Percentiles rank a stretch among this genome's conserved stretches.
These are phyloP conservation scores for Fusarium gaditjirri DNA, from an alignment of 2,329 filamentous ascomycete species.

Conservation along the genomic window DNA sequence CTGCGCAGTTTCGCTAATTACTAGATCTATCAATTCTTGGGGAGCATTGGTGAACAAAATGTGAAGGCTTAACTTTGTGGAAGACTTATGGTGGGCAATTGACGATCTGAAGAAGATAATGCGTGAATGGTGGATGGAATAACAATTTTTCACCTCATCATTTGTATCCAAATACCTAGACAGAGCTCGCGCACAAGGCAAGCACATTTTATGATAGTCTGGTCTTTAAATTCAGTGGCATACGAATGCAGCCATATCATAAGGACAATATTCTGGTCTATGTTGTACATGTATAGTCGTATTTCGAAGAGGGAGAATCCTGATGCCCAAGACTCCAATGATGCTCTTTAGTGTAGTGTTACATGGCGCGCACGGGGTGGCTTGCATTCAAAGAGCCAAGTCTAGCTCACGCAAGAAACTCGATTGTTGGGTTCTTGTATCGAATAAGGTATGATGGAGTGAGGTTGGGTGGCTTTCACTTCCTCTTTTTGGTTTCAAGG, in stretches of 20 bases:
- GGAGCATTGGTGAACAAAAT: not conserved
- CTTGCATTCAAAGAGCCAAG: constrained; percentile 1
- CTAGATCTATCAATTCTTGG: not conserved
- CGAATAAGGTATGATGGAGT: constrained; percentile 26
- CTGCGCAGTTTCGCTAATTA: not conserved
- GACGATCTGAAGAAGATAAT: constrained; percentile 2
- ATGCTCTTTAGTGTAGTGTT: constrained; percentile 46
- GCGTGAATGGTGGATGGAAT: not conserved
- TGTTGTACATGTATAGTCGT: constrained; percentile 44
- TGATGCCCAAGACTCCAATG: constrained; percentile 46
- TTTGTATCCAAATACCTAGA: not conserved
- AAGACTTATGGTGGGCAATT: not conserved
- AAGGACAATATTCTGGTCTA: constrained; percentile 21
- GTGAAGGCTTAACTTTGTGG: not conserved
- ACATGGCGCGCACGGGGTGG: constrained; percentile 36
- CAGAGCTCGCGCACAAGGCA: not conserved
- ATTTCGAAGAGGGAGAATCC: constrained; percentile 33
- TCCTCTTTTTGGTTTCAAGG: constrained; percentile 88
- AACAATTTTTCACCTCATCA: constrained; percentile 8
- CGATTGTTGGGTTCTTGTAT: constrained; percentile 2
- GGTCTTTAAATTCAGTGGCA: constrained; percentile 11
- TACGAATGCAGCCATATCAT: constrained; percentile 13
- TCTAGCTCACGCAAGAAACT: constrained; percentile 19
- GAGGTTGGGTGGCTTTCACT: constrained; percentile 50
- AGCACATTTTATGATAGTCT: not conserved